Percentiles rank a stretch among this genome's conserved stretches.
Evolutionary conservation across 495 filamentous ascomycete genomes (phyloP).

Genomic region (Pseudoneurospora amorphoporcata): DNA sequence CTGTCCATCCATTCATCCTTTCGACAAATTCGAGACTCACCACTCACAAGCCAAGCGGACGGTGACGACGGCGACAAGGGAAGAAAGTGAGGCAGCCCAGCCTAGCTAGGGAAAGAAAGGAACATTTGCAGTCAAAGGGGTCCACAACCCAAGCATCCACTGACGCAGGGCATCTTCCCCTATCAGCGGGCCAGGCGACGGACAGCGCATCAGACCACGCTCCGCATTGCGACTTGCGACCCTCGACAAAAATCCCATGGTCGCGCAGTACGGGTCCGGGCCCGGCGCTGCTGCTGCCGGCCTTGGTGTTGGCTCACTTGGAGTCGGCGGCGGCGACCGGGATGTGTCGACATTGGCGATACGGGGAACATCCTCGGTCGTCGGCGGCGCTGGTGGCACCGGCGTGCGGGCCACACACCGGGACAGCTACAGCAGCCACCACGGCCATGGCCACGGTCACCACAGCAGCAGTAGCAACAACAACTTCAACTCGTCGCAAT

Average conservation of each 20-base stretch:
- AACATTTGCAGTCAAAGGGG: not conserved
- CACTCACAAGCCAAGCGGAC: not conserved
- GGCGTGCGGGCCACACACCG: slow-evolving; percentile 25
- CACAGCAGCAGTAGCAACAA: slow-evolving; percentile 16
- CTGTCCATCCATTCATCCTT: not conserved
- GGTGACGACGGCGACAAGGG: not conserved
- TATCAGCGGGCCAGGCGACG: not conserved
- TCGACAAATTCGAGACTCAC: not conserved
- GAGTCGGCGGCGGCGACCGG: slow-evolving; percentile 28
- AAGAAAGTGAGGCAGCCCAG: not conserved
- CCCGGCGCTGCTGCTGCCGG: slow-evolving; percentile 14
- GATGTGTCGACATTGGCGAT: slow-evolving; percentile 37
- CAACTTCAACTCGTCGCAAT: slow-evolving; percentile 30
- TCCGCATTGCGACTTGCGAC: slow-evolving; percentile 2
- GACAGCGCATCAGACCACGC: not conserved
- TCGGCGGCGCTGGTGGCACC: slow-evolving; percentile 16
- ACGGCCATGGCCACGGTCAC: slow-evolving; percentile 24
- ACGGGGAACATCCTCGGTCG: slow-evolving; percentile 48
- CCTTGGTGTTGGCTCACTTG: not conserved
- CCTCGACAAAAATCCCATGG: not conserved
- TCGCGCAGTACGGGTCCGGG: not conserved
- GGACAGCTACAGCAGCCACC: slow-evolving; percentile 2
- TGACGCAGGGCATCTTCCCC: not conserved
- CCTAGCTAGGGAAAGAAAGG: not conserved
- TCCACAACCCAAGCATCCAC: not conserved